Evolutionary conservation across 305 asterid genomes (phyloP).

Genomic region (Fraxinus nigra): DNA sequence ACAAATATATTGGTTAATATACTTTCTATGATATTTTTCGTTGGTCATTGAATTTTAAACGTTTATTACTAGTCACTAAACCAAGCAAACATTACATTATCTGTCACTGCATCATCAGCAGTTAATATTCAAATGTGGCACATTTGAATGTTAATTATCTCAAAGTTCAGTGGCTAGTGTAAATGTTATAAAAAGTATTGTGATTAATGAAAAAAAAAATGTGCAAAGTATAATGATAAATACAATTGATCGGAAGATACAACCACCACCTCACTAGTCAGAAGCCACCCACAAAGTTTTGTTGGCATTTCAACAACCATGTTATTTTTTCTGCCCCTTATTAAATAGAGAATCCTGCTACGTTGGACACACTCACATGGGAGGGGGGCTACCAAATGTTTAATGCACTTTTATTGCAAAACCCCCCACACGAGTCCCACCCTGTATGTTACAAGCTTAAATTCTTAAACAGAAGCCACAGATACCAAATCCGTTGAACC

Average conservation of each 20-base stretch:
- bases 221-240: not conserved
- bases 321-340: not conserved
- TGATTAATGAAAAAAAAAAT: too few species aligned
- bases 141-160: not conserved
- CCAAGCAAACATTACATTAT: not conserved
- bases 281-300: not conserved
- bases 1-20: too few species aligned
- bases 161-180: not conserved
- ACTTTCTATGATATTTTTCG: not conserved
- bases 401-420: too few species aligned
- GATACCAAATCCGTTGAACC: not conserved
- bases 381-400: too few species aligned
- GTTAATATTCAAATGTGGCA: not conserved
- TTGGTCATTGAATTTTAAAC: too few species aligned
- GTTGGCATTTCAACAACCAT: not conserved
- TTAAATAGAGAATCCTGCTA: not conserved
- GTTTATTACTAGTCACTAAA: not conserved
- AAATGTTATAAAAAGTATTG: not conserved
- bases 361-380: too few species aligned
- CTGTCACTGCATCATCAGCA: too few species aligned
- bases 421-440: too few species aligned
- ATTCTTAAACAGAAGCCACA: not conserved
- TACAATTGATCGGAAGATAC: not conserved
- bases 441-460: too few species aligned
- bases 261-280: not conserved